Conservation (phyloP, 148 eudicot species). For the Camellia japonica region DNA sequence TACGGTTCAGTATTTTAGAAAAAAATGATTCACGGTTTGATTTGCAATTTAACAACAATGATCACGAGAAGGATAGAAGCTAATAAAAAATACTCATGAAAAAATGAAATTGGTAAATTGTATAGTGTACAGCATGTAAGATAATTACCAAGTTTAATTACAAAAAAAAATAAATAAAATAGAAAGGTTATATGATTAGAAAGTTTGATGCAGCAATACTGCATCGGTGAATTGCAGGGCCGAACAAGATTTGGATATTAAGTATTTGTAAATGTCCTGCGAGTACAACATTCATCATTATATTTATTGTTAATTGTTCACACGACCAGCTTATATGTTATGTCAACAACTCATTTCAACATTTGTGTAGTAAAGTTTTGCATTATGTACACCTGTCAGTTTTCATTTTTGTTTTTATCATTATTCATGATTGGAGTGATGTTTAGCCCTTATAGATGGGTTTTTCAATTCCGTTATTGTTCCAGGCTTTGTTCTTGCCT, state of each 20-base stretch:
- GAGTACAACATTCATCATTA: not conserved
- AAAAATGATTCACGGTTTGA: too few species aligned
- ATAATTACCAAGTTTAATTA: too few species aligned
- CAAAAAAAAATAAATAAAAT: too few species aligned
- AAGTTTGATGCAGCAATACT: not conserved
- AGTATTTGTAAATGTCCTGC: too few species aligned
- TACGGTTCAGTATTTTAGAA: too few species aligned
- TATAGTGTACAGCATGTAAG: too few species aligned
- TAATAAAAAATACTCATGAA: not conserved
- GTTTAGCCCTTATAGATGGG: not conserved
- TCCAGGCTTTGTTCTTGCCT: not conserved
- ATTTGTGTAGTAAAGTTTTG: too few species aligned
- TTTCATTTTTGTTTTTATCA: not conserved
- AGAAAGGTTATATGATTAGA: not conserved
- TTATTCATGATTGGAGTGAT: not conserved
- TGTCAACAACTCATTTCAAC: too few species aligned
- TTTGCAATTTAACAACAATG: too few species aligned
- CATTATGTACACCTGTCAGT: not conserved
- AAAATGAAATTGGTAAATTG: not conserved
- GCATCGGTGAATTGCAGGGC: not conserved
- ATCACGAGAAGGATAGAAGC: too few species aligned
- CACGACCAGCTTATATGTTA: too few species aligned
- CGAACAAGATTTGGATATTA: not conserved
- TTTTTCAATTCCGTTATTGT: not conserved
- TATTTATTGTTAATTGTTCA: not conserved